Base-by-base conservation (phyloP, 1,139 yeast genomes). In the Casaregolazyma lundiana region DNA sequence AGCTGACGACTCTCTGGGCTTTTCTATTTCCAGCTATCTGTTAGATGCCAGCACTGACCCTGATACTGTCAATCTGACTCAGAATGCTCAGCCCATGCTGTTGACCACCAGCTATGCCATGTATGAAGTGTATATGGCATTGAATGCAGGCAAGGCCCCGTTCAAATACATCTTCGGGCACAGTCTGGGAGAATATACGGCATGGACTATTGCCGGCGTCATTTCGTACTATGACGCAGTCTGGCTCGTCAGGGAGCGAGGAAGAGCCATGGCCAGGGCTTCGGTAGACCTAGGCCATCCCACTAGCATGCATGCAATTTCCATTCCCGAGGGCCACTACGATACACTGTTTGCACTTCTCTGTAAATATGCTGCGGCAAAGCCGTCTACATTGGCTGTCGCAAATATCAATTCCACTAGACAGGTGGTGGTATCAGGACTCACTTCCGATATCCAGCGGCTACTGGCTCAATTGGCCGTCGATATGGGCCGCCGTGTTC, bases 21-120 rank as follows among this genome's bases (percentile, higher is more conserved):
- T 50, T 22, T 53, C 55, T 13, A 47, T 65, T 5, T 57, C 64
- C 3, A 46, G 43, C 8, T 43, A 45, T 19, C 50, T 45, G 5
- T 43, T 47, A 8, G 58, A 57, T 22, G 43, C 49, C 13, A 50
- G 49, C 11, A 50, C 53, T 18, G 53, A 42, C 43, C 40, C 53
- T 19, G 45, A 43, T 9, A 41, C 49, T 35, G 49, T 64, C 41
- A 56, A 61, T 41, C 50, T 63, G 17, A 78, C 85, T 1, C 63
- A 75, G 39, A 72, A 76, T 57, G 83, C 84, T 13, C 86, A 80
- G 64, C 85, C 85, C 1, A 77, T 83, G 29, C 76, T 80, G 16
- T 62, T 80, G 36, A 67, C 77, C 2, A 65, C 79, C 6, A 70
- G 80, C 2, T 69, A 66, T 49, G 63, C 75, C 6, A 63, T 71